Conservation (phyloP, 345 rosid species). For the Salix dunnii region DNA sequence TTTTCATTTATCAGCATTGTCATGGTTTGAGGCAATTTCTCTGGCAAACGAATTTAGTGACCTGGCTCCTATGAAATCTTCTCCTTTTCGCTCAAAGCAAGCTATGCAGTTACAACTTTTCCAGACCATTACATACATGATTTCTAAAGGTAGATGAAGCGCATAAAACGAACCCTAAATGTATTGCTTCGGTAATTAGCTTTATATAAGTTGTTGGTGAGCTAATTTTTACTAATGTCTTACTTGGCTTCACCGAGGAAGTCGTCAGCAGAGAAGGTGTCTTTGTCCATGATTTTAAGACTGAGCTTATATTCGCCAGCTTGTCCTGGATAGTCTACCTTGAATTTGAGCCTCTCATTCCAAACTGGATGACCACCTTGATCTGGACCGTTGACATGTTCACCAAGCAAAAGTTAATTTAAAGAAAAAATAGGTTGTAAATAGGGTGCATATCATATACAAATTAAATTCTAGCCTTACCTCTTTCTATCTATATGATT, state of each 20-base stretch:
- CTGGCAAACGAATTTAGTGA: background rate
- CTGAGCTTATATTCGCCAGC: constrained; percentile 53
- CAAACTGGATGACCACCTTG: constrained; percentile 56
- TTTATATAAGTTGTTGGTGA: background rate
- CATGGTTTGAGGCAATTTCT: background rate
- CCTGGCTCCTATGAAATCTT: background rate
- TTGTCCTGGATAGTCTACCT: constrained; percentile 73
- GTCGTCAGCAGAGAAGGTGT: constrained; percentile 71
- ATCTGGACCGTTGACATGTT: constrained; percentile 25
- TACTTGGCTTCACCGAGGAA: constrained; percentile 71
- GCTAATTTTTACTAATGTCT: constrained; percentile 3
- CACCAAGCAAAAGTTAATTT: background rate
- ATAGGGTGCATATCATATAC: background rate
- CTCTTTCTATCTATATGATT: background rate
- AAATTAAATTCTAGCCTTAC: background rate
- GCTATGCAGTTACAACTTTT: background rate
- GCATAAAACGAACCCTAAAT: too few relatives aligned
- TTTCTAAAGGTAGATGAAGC: too few relatives aligned
- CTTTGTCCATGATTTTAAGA: constrained; percentile 81
- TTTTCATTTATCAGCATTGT: background rate
- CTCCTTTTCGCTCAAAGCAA: background rate
- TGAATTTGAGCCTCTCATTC: constrained; percentile 66
- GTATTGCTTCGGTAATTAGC: too few relatives aligned
- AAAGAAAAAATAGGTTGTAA: background rate
- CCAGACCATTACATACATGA: background rate